Evolutionary conservation across 345 rosid genomes (phyloP).

Genomic region (Eucalyptus tenuipes): DNA sequence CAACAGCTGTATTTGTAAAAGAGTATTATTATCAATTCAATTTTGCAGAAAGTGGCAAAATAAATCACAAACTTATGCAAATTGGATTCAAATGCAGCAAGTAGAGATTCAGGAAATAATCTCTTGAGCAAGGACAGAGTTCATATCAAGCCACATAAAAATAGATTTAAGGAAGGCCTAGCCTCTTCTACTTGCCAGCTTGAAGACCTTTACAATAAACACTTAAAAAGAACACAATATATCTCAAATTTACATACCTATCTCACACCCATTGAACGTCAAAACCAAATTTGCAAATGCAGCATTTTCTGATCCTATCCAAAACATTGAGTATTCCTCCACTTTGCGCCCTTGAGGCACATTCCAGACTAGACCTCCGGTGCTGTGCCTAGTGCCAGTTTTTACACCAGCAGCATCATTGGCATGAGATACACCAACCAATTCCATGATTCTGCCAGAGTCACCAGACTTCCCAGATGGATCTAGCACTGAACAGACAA

Average conservation of each 20-base stretch:
- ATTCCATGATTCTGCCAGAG: slow-evolving; percentile 9
- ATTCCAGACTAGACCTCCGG: slow-evolving; percentile 82
- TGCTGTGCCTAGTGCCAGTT: slow-evolving; percentile 15
- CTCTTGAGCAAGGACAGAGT: background rate
- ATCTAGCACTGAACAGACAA: slow-evolving; percentile 29
- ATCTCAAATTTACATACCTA: slow-evolving; percentile 31
- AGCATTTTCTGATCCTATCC: slow-evolving; percentile 70
- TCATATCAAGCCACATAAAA: background rate
- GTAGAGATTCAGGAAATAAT: background rate
- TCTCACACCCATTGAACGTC: slow-evolving; percentile 71
- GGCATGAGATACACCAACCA: background rate
- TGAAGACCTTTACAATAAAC: background rate
- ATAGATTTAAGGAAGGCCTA: background rate
- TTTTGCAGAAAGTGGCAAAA: background rate
- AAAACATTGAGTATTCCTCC: slow-evolving; percentile 62
- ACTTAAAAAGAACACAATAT: background rate
- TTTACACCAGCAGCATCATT: slow-evolving; percentile 4
- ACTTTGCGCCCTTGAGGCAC: slow-evolving; percentile 44
- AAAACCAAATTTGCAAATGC: slow-evolving; percentile 78
- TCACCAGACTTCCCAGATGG: slow-evolving; percentile 26
- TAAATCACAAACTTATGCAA: background rate
- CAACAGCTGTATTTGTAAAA: background rate
- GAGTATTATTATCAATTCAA: background rate
- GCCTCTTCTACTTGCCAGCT: background rate
- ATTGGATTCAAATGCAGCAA: background rate